Conservation (phyloP, 805 yeast species). For the Saccharomyces jurei region DNA sequence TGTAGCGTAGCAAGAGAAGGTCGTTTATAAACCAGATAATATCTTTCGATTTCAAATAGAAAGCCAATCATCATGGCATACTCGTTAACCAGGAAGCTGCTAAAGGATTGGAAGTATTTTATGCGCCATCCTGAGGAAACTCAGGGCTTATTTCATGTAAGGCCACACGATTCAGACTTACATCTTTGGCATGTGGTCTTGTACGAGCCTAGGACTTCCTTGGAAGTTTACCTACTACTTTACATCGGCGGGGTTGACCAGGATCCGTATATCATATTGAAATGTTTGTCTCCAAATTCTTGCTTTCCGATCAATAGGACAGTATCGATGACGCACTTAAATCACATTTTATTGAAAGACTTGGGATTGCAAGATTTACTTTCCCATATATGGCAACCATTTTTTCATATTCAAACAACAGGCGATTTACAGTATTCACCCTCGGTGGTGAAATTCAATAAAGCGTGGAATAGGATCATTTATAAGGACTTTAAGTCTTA, state of each 20-base stretch:
- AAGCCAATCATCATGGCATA: slow-evolving; percentile 6
- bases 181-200: slow-evolving; percentile 29
- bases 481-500: slow-evolving; percentile 19
- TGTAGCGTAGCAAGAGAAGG: not conserved
- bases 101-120: slow-evolving; percentile 29
- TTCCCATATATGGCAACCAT: slow-evolving; percentile 14
- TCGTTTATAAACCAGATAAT: not conserved
- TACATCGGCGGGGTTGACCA: slow-evolving; percentile 16
- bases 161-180: slow-evolving; percentile 29
- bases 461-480: slow-evolving; percentile 27
- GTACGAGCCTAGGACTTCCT: slow-evolving; percentile 9
- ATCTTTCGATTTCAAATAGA: not conserved
- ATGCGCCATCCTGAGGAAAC: slow-evolving; percentile 5
- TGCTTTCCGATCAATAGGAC: slow-evolving; percentile 23
- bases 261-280: slow-evolving; percentile 16
- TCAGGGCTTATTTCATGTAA: slow-evolving; percentile 13
- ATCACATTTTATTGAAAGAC: slow-evolving; percentile 6
- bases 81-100: slow-evolving; percentile 19
- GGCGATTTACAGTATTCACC: not conserved
- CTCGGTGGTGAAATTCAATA: slow-evolving; percentile 1
- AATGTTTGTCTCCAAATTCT: slow-evolving; percentile 26
- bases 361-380: slow-evolving; percentile 19
- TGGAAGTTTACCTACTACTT: slow-evolving; percentile 21
- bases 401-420: slow-evolving; percentile 5
- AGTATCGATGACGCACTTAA: slow-evolving; percentile 21